Evolutionary conservation across 2,329 filamentous ascomycete genomes (phyloP).

Genomic region (Emergomyces orientalis): DNA sequence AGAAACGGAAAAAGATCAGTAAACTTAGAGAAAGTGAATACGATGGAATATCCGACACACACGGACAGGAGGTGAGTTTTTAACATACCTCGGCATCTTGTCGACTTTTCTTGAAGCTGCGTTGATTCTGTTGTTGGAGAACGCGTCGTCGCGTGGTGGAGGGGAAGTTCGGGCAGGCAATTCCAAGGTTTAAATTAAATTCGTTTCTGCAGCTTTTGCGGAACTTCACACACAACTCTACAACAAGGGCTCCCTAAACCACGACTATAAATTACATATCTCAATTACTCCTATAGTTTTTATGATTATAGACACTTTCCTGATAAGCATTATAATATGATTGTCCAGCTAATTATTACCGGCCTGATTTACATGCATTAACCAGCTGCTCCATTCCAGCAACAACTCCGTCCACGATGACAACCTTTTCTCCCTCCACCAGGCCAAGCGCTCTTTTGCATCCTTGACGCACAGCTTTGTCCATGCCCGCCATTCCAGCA

Average conservation of each 20-base stretch:
- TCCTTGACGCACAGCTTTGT: conserved; percentile 62
- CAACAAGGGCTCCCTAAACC: not conserved
- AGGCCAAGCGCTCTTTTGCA: conserved; percentile 56
- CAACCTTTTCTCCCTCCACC: conserved; percentile 49
- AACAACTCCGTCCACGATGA: conserved; percentile 62
- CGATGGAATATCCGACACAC: not conserved
- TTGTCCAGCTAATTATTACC: conserved; percentile 16
- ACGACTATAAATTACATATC: not conserved
- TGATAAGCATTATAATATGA: not conserved
- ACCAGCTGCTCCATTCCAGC: conserved; percentile 31
- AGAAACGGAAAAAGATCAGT: conserved; percentile 12
- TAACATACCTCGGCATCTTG: conserved; percentile 33
- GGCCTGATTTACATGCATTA: conserved; percentile 30
- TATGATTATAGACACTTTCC: not conserved
- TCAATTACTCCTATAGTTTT: not conserved
- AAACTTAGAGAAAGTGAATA: no score
- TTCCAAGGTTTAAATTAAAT: not conserved
- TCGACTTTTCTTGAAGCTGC: conserved; percentile 16
- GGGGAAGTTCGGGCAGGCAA: not conserved
- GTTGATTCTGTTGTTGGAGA: conserved; percentile 21
- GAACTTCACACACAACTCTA: no score
- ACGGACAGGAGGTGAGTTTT: not conserved
- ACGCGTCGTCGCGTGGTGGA: conserved; percentile 8
- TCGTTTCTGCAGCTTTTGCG: not conserved
- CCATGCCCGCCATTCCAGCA: conserved; percentile 82